Evolutionary conservation across 352 stramenopile genomes (phyloP), one percentile per base, ranked within the genome.

Genomic region (Phytophthora litchii): DNA sequence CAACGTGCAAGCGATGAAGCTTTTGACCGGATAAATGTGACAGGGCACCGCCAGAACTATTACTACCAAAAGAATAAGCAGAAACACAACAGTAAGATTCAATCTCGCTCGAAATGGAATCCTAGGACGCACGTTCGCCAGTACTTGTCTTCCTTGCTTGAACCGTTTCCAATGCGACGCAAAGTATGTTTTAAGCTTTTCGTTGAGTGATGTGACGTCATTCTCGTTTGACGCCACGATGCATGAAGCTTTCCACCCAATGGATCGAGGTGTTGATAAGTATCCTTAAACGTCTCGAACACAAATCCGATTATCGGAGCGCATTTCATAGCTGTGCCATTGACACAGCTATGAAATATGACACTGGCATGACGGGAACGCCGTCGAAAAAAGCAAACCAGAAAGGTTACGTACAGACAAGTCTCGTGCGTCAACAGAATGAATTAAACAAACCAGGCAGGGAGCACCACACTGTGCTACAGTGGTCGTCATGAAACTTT

Each of bases 21-120:
- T 0, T 44, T 49, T 44, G n/a, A 59, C 16, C n/a, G 13, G 37
- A 29, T 45, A 42, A 37, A 54, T 54, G 53, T 61, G 42, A 48
- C 53, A 61, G n/a, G 53, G 20, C 53, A 23, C 12, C 52, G 54
- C 54, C 55, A 62, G 54, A 62, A n/a, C n/a, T n/a, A n/a, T n/a
- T 44, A 62, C 54, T 50, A 55, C 32, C 21, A 54, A 61, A 49
- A 48, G 27, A 49, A 51, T 38, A 62, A 62, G 44, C 54, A 62
- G 54, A 62, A 62, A 62, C 55, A 8, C 21, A 61, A 37, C n/a
- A 14, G 23, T 12, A 34, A 34, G 29, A 34, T 34, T 34, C 29
- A 34, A 12, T 48, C 25, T 13, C n/a, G 19, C 48, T 38, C 48
- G 17, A 54, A 16, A 34, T 25, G 32, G 47, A 35, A 35, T 45